A percentile compares a stretch with the other conserved stretches of the same genome.
Conservation (phyloP, 352 stramenopile genomes). For the Nothophytophthora sp. region DNA sequence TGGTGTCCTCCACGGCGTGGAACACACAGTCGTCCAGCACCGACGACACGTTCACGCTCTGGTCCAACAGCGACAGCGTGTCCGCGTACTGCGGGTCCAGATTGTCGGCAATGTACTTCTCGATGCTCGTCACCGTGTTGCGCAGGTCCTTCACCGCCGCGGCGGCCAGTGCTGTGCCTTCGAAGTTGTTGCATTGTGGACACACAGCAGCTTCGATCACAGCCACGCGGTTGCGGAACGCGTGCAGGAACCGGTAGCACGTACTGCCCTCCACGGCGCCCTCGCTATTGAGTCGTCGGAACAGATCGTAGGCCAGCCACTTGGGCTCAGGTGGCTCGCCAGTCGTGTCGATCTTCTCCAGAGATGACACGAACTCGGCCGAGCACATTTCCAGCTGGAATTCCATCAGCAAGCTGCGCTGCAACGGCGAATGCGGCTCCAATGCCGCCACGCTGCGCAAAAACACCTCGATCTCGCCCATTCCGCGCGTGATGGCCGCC, state of each 20-base stretch:
- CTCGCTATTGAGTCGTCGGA: constrained; percentile 66
- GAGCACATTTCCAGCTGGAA: constrained; percentile 79
- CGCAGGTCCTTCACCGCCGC: constrained; percentile 68
- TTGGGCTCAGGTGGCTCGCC: constrained; percentile 70
- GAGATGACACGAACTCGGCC: constrained; percentile 68
- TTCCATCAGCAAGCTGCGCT: constrained; percentile 61
- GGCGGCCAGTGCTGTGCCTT: constrained; percentile 47
- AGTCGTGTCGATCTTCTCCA: constrained; percentile 75
- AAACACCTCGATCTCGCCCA: constrained; percentile 74
- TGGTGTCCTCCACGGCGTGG: constrained; percentile 76
- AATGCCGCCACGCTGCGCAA: constrained; percentile 68
- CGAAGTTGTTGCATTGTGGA: constrained; percentile 52
- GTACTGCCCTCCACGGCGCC: constrained; percentile 68
- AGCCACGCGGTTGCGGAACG: constrained; percentile 70
- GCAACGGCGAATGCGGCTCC: constrained; percentile 55
- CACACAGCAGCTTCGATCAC: constrained; percentile 68
- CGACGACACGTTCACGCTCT: constrained; percentile 53
- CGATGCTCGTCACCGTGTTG: constrained; percentile 68
- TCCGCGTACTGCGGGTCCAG: constrained; percentile 69
- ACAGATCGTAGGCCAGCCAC: constrained; percentile 79
- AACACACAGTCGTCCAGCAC: constrained; percentile 72
- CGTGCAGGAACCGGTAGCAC: constrained; percentile 75
- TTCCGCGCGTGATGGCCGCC: constrained; percentile 47
- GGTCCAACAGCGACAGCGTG: constrained; percentile 55
- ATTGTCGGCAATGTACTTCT: constrained; percentile 75